Evolutionary conservation across 2,329 filamentous ascomycete species (phyloP).

Genomic region (Fusarium gaditjirri): DNA sequence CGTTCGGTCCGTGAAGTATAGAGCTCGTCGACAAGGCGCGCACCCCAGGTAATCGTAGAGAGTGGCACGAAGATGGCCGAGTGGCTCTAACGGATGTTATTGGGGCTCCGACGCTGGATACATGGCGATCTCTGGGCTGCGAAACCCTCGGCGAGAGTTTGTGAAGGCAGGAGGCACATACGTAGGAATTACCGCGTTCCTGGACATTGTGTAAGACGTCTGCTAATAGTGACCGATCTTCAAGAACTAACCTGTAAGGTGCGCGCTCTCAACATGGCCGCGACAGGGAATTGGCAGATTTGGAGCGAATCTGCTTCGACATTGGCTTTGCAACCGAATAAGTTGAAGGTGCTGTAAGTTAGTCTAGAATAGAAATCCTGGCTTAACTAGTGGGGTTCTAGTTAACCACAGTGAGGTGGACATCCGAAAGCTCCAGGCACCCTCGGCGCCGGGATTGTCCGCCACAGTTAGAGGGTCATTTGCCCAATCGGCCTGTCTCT

Average conservation of each 20-base stretch:
- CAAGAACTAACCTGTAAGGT: slow-evolving; percentile 51
- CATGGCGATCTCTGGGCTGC: slow-evolving; percentile 26
- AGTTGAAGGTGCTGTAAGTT: slow-evolving; percentile 19
- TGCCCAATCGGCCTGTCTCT: not conserved
- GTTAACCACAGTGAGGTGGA: slow-evolving; percentile 25
- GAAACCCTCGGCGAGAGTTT: slow-evolving; percentile 39
- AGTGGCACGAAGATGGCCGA: not conserved
- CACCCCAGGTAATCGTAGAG: slow-evolving; percentile 2
- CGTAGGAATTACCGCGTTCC: slow-evolving; percentile 53
- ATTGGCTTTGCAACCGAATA: slow-evolving; percentile 33
- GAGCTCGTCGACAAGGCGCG: slow-evolving; percentile 47
- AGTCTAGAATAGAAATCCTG: slow-evolving; percentile 5
- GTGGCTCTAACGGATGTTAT: slow-evolving; percentile 8
- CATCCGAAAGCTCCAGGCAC: not conserved
- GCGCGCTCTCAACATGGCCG: slow-evolving; percentile 57
- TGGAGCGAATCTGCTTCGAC: slow-evolving; percentile 32
- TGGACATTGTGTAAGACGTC: slow-evolving; percentile 34
- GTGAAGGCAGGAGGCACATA: slow-evolving; percentile 55
- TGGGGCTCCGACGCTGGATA: slow-evolving; percentile 20
- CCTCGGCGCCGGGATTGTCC: slow-evolving; percentile 39
- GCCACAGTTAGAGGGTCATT: slow-evolving; percentile 17
- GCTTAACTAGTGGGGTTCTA: slow-evolving; percentile 32
- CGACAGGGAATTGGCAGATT: slow-evolving; percentile 33
- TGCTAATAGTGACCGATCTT: not conserved
- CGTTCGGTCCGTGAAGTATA: slow-evolving; percentile 30